Percentiles rank a stretch among this genome's conserved stretches.
Evolutionary conservation across 306 rosid genomes (phyloP).

Genomic region (Betula pendula): DNA sequence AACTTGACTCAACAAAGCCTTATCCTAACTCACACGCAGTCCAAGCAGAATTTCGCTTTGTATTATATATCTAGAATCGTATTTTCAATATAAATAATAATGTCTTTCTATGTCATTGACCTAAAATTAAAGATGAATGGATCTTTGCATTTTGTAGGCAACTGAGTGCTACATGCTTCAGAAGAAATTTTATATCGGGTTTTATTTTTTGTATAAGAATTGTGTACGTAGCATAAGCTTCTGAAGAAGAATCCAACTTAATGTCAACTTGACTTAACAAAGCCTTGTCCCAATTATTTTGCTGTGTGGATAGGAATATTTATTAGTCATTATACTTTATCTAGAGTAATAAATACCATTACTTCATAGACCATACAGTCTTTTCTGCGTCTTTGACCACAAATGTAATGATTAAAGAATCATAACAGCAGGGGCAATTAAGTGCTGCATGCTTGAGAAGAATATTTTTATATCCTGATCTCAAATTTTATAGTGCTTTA

Average conservation of each 20-base stretch:
- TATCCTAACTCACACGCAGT: background rate
- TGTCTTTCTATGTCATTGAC: background rate
- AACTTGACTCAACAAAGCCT: background rate
- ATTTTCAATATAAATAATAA: background rate
- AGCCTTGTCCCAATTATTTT: background rate
- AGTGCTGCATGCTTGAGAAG: conserved; percentile 1
- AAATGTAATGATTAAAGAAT: background rate
- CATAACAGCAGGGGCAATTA: background rate
- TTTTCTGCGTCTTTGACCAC: background rate
- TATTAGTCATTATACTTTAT: background rate
- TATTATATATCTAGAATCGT: background rate
- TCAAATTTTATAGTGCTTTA: too few relatives aligned
- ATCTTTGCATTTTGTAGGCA: background rate
- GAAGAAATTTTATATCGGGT: too few relatives aligned
- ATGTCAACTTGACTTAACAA: background rate
- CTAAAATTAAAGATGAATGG: background rate
- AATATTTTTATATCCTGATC: background rate
- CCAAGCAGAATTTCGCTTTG: background rate
- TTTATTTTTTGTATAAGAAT: too few relatives aligned
- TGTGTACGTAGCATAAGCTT: too few relatives aligned
- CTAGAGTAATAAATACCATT: background rate
- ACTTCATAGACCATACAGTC: background rate
- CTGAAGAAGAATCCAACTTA: background rate
- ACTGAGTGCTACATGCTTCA: background rate
- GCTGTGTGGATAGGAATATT: background rate